These are phyloP conservation scores for Udeniomyces megalosporus DNA, from an alignment of 768 basidiomycete genomes.

Conservation along the genomic window DNA sequence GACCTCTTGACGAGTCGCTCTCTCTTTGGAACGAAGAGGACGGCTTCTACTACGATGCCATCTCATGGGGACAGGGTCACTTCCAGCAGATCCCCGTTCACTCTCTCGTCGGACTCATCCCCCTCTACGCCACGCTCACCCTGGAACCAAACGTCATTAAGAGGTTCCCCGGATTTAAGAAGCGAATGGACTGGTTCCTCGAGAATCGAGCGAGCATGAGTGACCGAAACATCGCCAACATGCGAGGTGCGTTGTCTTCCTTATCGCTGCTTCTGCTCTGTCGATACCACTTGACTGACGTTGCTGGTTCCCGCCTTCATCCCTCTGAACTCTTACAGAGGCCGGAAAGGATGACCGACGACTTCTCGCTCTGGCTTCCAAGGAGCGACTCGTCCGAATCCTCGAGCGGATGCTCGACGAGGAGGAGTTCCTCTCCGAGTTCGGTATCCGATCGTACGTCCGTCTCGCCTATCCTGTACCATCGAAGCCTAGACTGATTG, in stretches of 20 bases:
- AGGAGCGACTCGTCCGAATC: constrained; percentile 74
- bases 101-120: constrained; percentile 93
- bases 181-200: constrained; percentile 97
- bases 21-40: constrained; percentile 93
- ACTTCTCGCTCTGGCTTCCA: constrained; percentile 73
- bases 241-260: constrained; percentile 65
- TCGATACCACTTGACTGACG: too few relatives aligned
- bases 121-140: constrained; percentile 84
- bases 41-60: constrained; percentile 97
- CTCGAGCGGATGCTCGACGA: constrained; percentile 95
- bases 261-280: too few relatives aligned
- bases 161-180: constrained; percentile 93
- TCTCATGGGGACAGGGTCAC: constrained; percentile 54
- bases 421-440: constrained; percentile 86
- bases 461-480: background rate
- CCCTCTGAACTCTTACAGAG: constrained; percentile 27
- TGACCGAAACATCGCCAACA: constrained; percentile 86
- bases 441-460: constrained; percentile 86
- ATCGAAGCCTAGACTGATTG: too few relatives aligned
- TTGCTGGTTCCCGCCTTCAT: background rate
- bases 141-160: constrained; percentile 78
- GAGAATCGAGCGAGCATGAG: constrained; percentile 79
- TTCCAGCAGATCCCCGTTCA: constrained; percentile 84
- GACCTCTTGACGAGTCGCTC: constrained; percentile 51
- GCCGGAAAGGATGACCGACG: constrained; percentile 68